Evolutionary conservation across 1,284 basidiomycete species (phyloP).

Genomic region (Naganishia cerealis): DNA sequence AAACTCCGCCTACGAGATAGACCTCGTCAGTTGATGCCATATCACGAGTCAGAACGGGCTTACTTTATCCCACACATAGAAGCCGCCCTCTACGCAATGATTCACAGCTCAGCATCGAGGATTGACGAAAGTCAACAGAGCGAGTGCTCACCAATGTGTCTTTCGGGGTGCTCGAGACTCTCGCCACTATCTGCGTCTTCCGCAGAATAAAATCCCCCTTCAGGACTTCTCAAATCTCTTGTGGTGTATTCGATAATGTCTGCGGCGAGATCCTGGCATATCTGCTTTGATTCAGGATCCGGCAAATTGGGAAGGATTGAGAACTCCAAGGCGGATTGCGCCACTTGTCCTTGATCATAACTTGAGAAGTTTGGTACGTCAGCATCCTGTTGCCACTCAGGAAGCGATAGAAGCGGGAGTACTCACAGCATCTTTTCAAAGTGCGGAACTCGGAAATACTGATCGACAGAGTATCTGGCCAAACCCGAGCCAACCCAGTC

Average conservation of each 20-base stretch:
- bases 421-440: slow-evolving; percentile 59
- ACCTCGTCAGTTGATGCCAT: background rate
- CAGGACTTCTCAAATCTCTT: slow-evolving; percentile 49
- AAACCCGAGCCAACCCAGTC: slow-evolving; percentile 57
- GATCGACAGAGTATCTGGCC: slow-evolving; percentile 57
- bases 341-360: slow-evolving; percentile 57
- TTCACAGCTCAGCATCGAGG: background rate
- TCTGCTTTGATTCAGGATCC: slow-evolving; percentile 29
- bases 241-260: slow-evolving; percentile 54
- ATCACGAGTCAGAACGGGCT: too few relatives aligned
- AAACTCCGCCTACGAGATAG: slow-evolving; percentile 43
- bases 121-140: background rate
- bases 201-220: slow-evolving; percentile 56
- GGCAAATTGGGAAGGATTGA: slow-evolving; percentile 37
- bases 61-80: slow-evolving; percentile 54
- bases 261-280: slow-evolving; percentile 44
- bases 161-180: slow-evolving; percentile 42
- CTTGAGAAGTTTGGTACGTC: slow-evolving; percentile 24
- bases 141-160: slow-evolving; percentile 37
- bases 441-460: slow-evolving; percentile 57
- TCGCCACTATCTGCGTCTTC: slow-evolving; percentile 58
- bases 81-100: slow-evolving; percentile 53
- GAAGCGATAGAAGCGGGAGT: background rate
- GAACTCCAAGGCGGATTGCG: slow-evolving; percentile 44
- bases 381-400: background rate